Percentiles rank a stretch among this genome's conserved stretches.
Conservation (phyloP, 345 rosid species). For the Bretschneidera sinensis region DNA sequence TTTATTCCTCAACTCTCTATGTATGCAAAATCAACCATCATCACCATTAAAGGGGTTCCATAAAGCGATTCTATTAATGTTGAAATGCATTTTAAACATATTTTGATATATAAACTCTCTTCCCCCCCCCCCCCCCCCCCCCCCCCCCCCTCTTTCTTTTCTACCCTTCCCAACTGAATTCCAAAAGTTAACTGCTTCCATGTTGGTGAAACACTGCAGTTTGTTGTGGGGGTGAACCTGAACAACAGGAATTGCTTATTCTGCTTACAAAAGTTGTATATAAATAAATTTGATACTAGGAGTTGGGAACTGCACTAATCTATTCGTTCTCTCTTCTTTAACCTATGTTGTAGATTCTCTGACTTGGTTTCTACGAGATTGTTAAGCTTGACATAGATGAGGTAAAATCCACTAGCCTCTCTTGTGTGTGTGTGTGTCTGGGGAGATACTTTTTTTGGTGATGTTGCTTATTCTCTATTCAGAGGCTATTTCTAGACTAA, state of each 20-base stretch:
- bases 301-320: neutral
- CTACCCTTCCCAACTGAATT: no score
- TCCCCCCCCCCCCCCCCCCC: no score
- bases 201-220: neutral
- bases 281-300: neutral
- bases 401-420: slow-evolving; percentile 34
- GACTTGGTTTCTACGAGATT: slow-evolving; percentile 87
- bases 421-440: neutral
- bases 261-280: neutral
- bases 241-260: slow-evolving; percentile 1
- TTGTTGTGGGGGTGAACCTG: neutral
- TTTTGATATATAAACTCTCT: neutral
- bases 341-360: slow-evolving; percentile 61
- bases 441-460: neutral
- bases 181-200: neutral
- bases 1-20: neutral
- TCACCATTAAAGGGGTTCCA: no score
- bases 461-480: neutral
- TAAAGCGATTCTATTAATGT: no score
- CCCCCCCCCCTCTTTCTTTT: no score
- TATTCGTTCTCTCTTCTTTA: slow-evolving; percentile 6
- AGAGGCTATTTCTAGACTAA: neutral
- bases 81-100: neutral
- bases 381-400: slow-evolving; percentile 87
- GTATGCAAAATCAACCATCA: no score